Evolutionary conservation across 345 rosid genomes (phyloP).

Genomic region (Populus alba): DNA sequence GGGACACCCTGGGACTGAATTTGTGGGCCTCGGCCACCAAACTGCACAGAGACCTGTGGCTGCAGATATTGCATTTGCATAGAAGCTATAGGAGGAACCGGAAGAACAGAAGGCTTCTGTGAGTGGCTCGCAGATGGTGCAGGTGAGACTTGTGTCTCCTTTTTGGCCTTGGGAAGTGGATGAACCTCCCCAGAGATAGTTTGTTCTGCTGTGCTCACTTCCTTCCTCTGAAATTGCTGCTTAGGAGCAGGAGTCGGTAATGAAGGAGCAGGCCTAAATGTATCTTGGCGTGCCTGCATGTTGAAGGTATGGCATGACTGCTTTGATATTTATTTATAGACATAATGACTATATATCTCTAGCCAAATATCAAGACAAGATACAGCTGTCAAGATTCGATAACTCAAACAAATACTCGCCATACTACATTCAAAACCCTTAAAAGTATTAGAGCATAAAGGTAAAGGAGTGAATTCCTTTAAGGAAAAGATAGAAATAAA

Average conservation of each 20-base stretch:
- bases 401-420: not conserved
- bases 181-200: constrained; percentile 44
- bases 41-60: constrained; percentile 60
- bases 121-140: constrained; percentile 43
- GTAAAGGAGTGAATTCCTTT: not conserved
- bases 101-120: constrained; percentile 54
- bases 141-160: constrained; percentile 52
- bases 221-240: constrained; percentile 52
- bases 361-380: not conserved
- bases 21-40: constrained; percentile 64
- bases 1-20: constrained; percentile 70
- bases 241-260: constrained; percentile 57
- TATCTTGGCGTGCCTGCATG: constrained; percentile 69
- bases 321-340: not conserved
- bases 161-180: constrained; percentile 42
- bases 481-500: too few relatives aligned
- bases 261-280: constrained; percentile 47
- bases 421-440: not conserved
- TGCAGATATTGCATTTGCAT: constrained; percentile 74
- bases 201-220: constrained; percentile 40
- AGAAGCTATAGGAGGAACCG: constrained; percentile 57
- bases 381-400: not conserved
- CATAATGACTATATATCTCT: not conserved
- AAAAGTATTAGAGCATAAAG: too few relatives aligned
- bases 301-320: not conserved